A percentile compares a stretch with the other conserved stretches of the same genome.
Evolutionary conservation across 441 rosid species (phyloP).

Genomic region (Hura crepitans): DNA sequence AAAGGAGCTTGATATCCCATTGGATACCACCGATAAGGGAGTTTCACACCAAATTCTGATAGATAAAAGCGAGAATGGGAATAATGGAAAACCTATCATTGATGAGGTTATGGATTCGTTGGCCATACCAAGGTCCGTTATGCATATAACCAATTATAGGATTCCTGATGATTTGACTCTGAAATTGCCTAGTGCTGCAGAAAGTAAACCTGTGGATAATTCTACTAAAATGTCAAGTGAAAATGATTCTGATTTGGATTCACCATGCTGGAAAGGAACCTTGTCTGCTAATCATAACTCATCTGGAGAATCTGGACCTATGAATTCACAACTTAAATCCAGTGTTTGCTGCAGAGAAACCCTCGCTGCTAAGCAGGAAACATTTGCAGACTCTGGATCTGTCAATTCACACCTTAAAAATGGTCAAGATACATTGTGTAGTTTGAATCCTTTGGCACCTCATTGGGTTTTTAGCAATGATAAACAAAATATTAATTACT

Average conservation of each 20-base stretch:
- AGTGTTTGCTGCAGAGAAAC: slow-evolving; percentile 42
- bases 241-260: slow-evolving; percentile 45
- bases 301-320: slow-evolving; percentile 11
- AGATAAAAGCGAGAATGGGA: neutral
- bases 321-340: neutral
- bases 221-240: slow-evolving; percentile 16
- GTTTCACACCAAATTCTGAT: slow-evolving; percentile 10
- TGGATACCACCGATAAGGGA: slow-evolving; percentile 17
- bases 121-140: neutral
- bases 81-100: neutral
- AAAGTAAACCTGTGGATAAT: slow-evolving; percentile 18
- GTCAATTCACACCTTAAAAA: neutral
- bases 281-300: slow-evolving; percentile 19
- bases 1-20: slow-evolving; percentile 19
- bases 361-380: slow-evolving; percentile 21
- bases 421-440: neutral
- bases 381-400: slow-evolving; percentile 17
- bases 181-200: slow-evolving; percentile 2
- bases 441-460: neutral
- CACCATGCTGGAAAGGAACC: slow-evolving; percentile 58
- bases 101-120: neutral
- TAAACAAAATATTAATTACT: neutral
- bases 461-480: neutral
- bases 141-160: neutral
- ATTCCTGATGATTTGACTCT: neutral